Evolutionary conservation across 169 alveolate species (phyloP).

Genomic region (Plasmodium coatneyi): DNA sequence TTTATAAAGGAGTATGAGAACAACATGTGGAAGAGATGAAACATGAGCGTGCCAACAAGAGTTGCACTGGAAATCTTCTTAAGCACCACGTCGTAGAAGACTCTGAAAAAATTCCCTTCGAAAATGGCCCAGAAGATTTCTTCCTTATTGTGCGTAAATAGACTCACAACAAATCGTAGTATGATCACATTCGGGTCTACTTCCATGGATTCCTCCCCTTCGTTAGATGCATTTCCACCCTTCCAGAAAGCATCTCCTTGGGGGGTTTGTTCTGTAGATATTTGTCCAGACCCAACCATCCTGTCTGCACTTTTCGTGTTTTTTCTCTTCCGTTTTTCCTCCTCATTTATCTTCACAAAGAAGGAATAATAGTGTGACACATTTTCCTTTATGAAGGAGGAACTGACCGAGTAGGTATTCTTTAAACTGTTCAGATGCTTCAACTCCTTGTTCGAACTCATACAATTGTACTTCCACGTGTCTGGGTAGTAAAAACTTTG

Average conservation of each 20-base stretch:
- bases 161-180: constrained; percentile 28
- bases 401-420: constrained; percentile 42
- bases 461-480: constrained; percentile 67
- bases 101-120: constrained; percentile 53
- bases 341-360: constrained; percentile 50
- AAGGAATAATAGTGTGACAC: constrained; percentile 42
- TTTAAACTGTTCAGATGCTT: constrained; percentile 37
- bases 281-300: not conserved
- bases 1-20: constrained; percentile 51
- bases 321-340: constrained; percentile 29
- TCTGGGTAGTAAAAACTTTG: constrained; percentile 30
- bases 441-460: constrained; percentile 58
- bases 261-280: not conserved
- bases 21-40: constrained; percentile 52
- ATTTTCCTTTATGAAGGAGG: constrained; percentile 31
- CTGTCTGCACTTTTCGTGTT: not conserved
- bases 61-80: constrained; percentile 50
- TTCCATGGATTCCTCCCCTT: not conserved
- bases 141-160: constrained; percentile 43
- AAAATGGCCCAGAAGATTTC: constrained; percentile 46
- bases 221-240: not conserved
- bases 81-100: not conserved
- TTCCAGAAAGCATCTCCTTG: constrained; percentile 37
- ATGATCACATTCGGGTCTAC: constrained; percentile 15
- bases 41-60: constrained; percentile 53